Evolutionary conservation across 1,284 basidiomycete species (phyloP), one percentile per base, ranked within the genome.

Genomic region (Boletus mariae): DNA sequence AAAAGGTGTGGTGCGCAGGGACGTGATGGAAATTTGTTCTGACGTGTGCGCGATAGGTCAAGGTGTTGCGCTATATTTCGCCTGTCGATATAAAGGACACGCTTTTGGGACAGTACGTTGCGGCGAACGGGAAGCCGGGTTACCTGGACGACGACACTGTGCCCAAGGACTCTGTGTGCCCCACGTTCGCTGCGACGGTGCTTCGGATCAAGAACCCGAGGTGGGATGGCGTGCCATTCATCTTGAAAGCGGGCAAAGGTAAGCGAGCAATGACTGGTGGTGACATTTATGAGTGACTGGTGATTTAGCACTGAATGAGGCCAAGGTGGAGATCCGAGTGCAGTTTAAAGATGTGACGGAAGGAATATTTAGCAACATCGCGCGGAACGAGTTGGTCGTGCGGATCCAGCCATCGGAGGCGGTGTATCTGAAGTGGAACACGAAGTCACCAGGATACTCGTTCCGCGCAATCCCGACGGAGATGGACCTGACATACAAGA

Each of bases 171-270:
- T 97, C 94, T 43, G 82, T 85, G 47, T 96, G 93, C 73, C 94
- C 95, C 6, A 98, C 94, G 3, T 98, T 87, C 66, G 94, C 94
- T 48, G 92, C 92, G 5, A 84, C 85, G 52, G 90, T 89, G 9
- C 78, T 97, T 29, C 90, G 84, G 82, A 92, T 98, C 71, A 83
- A 96, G 75, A 96, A 94, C 72, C 93, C 92, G 1, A 80, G 94
- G 58, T 98, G 94, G 94, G 94, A 98, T 71, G 94, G 94, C 57
- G 94, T 98, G 3, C 94, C 94, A 0, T 98, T 98, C 77, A 93
- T 98, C 65, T 80, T 98, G 65, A 97, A 94, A 75, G 94, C 94
- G 31, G 94, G 94, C 54, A 98, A 98, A 80, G 94, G 93, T 93
- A 55, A 54, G 76, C 64, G 49, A 26, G 37, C n/a, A 10, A 13